Evolutionary conservation across 192 early-diverging fungal species (phyloP), one percentile per base, ranked within the genome.

Genomic region (Umbelopsis isabellina): DNA sequence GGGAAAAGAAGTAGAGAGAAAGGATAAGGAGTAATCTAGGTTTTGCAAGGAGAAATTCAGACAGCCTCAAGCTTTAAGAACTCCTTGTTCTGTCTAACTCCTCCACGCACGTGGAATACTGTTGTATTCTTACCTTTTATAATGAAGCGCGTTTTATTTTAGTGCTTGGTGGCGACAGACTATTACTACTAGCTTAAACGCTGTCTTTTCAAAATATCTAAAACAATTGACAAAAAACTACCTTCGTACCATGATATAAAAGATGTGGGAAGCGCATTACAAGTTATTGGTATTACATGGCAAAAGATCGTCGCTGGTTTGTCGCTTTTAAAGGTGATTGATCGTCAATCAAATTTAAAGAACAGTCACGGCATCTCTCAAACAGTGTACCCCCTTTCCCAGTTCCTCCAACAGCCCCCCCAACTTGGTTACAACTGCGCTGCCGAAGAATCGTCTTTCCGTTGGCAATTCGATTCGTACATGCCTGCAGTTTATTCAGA

Each of bases 211-310:
- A 27, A 2, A 27, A 11, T 23, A 22, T 52, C 21, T 20, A 52
- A 25, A 52, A 52, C 49, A 23, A 25, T 52, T 12, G 21, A 52
- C 12, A 52, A 12, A 52, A 52, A 52, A 30, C 27, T 52, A 52
- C 25, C 1, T 1, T 20, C 51, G 22, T 25, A n/a, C 33, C 12
- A 61, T 25, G 23, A 30, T 13, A 35, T 27, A 35, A 61, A n/a
- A 35, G 55, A 61, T 35, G 55, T 61, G 55, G 55, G 55, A 61
- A 61, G 55, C 6, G 21, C 25, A 61, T 10, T 33, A 35, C 55
- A 22, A 35, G 55, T 61, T 61, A 61, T 61, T 61, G 30, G 55
- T 61, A 61, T 25, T 35, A 61, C 55, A 35, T 61, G 55, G 55
- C 55, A 61, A 61, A 3, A 61, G 55, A 61, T 61, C 55, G 55